Evolutionary conservation across 305 asterid species (phyloP), one percentile per base, ranked within the genome.

Genomic region (Petunia hybrid): DNA sequence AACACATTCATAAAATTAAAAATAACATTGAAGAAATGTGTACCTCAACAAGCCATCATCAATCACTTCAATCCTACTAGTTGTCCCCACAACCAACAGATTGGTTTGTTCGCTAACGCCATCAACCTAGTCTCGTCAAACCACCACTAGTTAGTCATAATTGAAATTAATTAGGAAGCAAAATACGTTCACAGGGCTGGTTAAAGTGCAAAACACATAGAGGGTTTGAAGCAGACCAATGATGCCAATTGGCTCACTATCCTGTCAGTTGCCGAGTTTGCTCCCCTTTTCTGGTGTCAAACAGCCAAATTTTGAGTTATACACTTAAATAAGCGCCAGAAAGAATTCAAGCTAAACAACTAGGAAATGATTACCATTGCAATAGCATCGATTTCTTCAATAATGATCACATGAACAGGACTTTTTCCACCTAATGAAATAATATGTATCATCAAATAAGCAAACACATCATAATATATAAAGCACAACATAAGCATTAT

Each of bases 11-110:
- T 22, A 6, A 16, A 60, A 22, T 60, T 60, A 60, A 16, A 22
- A 4, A 60, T 36, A 60, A 16, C 12, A 7, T 16, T 60, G 65
- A 38, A 60, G 65, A 60, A 1, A 22, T 60, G 65, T 16, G 7
- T 60, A 60, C 65, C 64, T 16, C 64, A 22, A 60, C 5, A 60
- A 60, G 65, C 65, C 65, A 16, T 60, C 65, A 60, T 16, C 65
- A 6, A 60, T 60, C 65, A 60, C 16, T 60, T 60, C 65, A 60
- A 60, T 60, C 65, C 65, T 60, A 60, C 65, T 60, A 60, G 65
- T 60, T 6, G 65, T 60, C 65, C 65, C 65, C 38, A 60, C 38
- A 60, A 60, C 4, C 65, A 60, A 60, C 39, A 60, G 39, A 60
- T 60, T 60, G 12, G 65, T 60, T 60, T 60, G 65, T 22, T 3